Conservation (phyloP, 768 basidiomycete species). For the Boletus tomentosulus region DNA sequence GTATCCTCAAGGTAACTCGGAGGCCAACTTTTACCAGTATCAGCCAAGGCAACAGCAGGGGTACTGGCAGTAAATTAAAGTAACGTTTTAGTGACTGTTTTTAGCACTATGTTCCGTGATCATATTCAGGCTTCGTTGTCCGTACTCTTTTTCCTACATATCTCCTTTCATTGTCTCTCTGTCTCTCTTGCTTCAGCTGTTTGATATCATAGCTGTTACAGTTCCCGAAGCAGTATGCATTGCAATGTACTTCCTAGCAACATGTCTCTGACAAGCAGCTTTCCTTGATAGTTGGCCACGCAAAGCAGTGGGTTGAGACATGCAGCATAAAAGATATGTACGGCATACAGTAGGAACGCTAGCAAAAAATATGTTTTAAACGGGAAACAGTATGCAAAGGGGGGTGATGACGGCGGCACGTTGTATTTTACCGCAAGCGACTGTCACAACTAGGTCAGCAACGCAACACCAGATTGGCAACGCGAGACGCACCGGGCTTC, state of each 20-base stretch:
- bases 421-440: slow-evolving; percentile 19
- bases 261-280: slow-evolving; percentile 21
- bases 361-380: not conserved
- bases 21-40: slow-evolving; percentile 69
- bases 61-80: slow-evolving; percentile 41
- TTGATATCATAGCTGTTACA: slow-evolving; percentile 27
- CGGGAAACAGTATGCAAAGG: not conserved
- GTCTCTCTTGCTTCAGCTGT: slow-evolving; percentile 26
- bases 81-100: slow-evolving; percentile 8
- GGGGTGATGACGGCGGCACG: no score
- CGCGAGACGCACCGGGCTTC: slow-evolving; percentile 79
- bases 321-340: not conserved
- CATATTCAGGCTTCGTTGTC: slow-evolving; percentile 4
- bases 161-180: not conserved
- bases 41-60: slow-evolving; percentile 63
- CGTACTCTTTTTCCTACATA: slow-evolving; percentile 1
- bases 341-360: not conserved
- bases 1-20: slow-evolving; percentile 52
- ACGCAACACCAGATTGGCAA: not conserved
- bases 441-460: slow-evolving; percentile 1
- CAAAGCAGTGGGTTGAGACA: not conserved
- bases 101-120: not conserved
- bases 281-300: not conserved
- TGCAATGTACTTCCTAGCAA: slow-evolving; percentile 29
- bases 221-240: slow-evolving; percentile 23